Base-by-base conservation (phyloP, 805 yeast genomes). In the Pichia thaimueangensis region DNA sequence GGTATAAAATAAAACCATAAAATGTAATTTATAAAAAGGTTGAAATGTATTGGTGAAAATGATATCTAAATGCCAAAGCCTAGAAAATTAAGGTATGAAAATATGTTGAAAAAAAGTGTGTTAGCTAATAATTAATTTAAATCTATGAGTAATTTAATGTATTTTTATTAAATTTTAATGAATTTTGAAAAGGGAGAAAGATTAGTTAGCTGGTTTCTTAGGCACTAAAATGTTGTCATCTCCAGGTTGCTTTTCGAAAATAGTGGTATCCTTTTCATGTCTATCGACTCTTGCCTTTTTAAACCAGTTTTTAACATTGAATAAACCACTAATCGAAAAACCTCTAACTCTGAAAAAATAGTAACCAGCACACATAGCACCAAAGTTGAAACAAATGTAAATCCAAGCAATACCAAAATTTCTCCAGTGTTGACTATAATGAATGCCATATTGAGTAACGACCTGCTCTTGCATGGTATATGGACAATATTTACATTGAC, bases 351-450 rank as follows among this genome's bases (percentile, higher is more conserved):
- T 53, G 64, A 63, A 56, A 48, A 55, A 20, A 51, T 57, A 67
- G 48, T 67, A 69, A 37, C 62, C 57, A 19, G 31, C 52, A 35
- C 65, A 57, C 70, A 71, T 67, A 10, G 68, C 72, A 43, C 51
- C 48, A 27, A 71, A 43, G 50, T 80, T 79, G 68, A 80, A 77
- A 30, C 64, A 46, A 41, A 77, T 69, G 63, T 71, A 81, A 33
- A 67, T 79, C 69, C 76, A 73, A 53, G 69, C 68, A 52, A 80
- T 67, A 20, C 87, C 86, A 47, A 80, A 63, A 49, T 81, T 77
- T 63, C 86, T 73, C 86, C 86, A 82, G 31, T 78, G 63, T 45
- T 73, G 54, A 35, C 58, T 43, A 59, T 65, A 78, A n/a, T 61
- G 55, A 39, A 74, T 65, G 45, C 68, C 65, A 37, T 73, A 62